Conservation (phyloP, 177 flowering plant species). For the Vitis hybrid region DNA sequence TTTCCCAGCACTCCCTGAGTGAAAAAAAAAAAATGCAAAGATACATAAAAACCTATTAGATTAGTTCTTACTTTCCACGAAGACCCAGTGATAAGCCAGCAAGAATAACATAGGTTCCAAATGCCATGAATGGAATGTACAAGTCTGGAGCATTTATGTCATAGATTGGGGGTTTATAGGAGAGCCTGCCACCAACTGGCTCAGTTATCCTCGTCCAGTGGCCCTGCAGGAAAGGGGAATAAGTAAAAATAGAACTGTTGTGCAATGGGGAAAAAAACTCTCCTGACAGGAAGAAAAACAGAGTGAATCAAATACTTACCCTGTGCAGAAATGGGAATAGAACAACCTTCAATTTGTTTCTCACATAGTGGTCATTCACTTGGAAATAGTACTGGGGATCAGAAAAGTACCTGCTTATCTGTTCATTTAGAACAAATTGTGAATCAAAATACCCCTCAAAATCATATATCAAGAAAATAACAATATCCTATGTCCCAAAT, state of each 20-base stretch:
- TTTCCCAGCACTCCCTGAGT: background rate
- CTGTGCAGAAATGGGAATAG: slow-evolving; percentile 62
- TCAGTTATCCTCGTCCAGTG: slow-evolving; percentile 58
- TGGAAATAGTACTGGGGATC: slow-evolving; percentile 72
- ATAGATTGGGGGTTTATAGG: slow-evolving; percentile 47
- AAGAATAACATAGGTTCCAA: slow-evolving; percentile 49
- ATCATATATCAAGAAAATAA: background rate
- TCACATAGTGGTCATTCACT: slow-evolving; percentile 66
- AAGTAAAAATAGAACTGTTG: background rate
- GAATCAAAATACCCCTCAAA: background rate
- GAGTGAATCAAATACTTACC: slow-evolving; percentile 30
- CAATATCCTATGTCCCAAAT: background rate
- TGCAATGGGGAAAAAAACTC: no score
- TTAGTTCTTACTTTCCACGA: slow-evolving; percentile 41
- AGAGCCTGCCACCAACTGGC: slow-evolving; percentile 54
- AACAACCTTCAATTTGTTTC: slow-evolving; percentile 67
- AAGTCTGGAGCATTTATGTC: slow-evolving; percentile 54
- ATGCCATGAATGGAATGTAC: slow-evolving; percentile 53
- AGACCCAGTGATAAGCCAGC: slow-evolving; percentile 49
- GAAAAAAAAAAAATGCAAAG: background rate
- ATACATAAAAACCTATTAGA: background rate
- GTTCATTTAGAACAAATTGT: slow-evolving; percentile 14
- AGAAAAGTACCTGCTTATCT: slow-evolving; percentile 67
- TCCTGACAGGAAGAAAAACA: background rate
- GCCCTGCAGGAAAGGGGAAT: slow-evolving; percentile 29